These are phyloP conservation scores for Fusarium sublunatum DNA, from an alignment of 2,329 filamentous ascomycete genomes.

Conservation along the genomic window DNA sequence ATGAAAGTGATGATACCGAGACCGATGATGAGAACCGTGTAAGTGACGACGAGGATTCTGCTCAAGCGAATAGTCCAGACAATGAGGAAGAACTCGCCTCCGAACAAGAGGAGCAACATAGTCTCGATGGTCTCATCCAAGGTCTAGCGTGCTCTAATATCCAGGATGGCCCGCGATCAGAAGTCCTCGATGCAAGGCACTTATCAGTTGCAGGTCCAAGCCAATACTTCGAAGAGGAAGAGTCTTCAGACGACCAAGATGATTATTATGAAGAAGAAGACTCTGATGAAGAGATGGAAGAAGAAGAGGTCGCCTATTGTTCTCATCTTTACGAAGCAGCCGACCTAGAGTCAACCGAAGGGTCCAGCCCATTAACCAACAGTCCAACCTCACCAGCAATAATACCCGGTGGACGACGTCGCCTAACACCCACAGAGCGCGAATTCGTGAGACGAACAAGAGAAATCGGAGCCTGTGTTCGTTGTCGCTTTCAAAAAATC, in stretches of 20 bases:
- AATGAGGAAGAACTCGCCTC: neutral
- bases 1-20: neutral
- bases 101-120: neutral
- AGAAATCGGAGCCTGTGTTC: constrained; percentile 29
- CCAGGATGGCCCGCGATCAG: neutral
- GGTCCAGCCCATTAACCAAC: neutral
- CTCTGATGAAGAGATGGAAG: neutral
- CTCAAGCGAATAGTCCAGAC: neutral
- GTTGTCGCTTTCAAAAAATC: constrained; percentile 40
- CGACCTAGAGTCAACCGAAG: neutral
- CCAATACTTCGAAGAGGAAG: neutral
- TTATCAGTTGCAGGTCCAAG: neutral
- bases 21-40: neutral
- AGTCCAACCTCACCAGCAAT: neutral
- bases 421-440: constrained; percentile 3
- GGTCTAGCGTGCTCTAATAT: neutral
- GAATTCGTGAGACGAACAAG: constrained; percentile 8
- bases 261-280: neutral
- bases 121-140: neutral
- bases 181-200: neutral
- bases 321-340: neutral
- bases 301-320: constrained; percentile 9
- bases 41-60: neutral
- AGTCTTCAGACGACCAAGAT: constrained; percentile 1
- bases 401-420: neutral